phyloP scores from a whole-genome alignment of 306 rosid species.

The Oxytropis ochrocephala region DNA sequence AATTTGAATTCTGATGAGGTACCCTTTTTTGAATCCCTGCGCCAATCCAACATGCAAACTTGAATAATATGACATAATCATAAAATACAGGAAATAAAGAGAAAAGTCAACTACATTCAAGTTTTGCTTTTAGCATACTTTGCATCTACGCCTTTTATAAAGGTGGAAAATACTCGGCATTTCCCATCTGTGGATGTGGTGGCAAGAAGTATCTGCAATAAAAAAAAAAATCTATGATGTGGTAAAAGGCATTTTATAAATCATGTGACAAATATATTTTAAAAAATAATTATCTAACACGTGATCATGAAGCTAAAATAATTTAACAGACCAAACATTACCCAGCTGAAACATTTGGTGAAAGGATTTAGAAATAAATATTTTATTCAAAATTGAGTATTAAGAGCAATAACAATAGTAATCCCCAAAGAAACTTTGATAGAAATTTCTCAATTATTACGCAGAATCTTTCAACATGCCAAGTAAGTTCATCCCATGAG shows the following conservation, averaged over 20 bases:
- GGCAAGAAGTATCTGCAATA: slow-evolving; percentile 80
- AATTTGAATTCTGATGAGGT: slow-evolving; percentile 71
- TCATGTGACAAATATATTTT: background rate
- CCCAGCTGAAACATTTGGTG: background rate
- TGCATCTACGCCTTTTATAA: slow-evolving; percentile 84
- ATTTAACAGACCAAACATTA: background rate
- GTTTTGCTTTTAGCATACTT: slow-evolving; percentile 51
- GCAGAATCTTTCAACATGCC: background rate
- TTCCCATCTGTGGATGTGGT: slow-evolving; percentile 95
- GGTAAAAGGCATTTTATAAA: background rate
- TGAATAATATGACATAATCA: slow-evolving; percentile 8
- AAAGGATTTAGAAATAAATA: background rate
- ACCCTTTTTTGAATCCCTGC: slow-evolving; percentile 76
- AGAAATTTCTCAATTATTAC: background rate
- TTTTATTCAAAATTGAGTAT: background rate
- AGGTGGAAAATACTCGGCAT: slow-evolving; percentile 85
- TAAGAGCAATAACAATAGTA: background rate
- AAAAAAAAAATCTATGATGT: background rate
- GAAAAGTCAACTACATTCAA: slow-evolving; percentile 7
- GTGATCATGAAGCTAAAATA: slow-evolving; percentile 3
- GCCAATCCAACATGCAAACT: slow-evolving; percentile 34
- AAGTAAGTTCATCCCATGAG: slow-evolving; percentile 12
- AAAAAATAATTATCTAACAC: background rate
- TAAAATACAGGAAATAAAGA: background rate
- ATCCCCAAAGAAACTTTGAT: background rate